Conservation (phyloP, 441 rosid genomes). For the Erodium chrysanthum region DNA sequence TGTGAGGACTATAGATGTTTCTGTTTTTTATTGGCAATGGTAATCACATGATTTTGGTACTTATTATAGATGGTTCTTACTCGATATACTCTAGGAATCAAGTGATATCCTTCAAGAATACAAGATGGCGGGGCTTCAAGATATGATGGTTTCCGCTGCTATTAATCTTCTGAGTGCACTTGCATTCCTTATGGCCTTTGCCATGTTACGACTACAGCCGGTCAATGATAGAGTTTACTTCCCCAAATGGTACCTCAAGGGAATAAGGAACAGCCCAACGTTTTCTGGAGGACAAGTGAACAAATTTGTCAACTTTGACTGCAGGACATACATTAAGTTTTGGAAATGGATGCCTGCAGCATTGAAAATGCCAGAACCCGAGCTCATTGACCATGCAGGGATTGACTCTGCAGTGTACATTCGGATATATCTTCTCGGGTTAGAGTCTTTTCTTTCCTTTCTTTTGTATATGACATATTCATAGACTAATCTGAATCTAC, state of each 20-base stretch:
- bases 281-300: slow-evolving; percentile 42
- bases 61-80: neutral
- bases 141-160: slow-evolving; percentile 80
- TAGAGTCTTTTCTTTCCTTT: slow-evolving; percentile 9
- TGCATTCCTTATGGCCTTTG: slow-evolving; percentile 78
- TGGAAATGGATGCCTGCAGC: slow-evolving; percentile 99
- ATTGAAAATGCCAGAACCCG: slow-evolving; percentile 63
- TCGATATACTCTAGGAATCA: neutral
- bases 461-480: slow-evolving; percentile 15
- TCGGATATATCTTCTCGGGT: slow-evolving; percentile 91
- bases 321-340: slow-evolving; percentile 65
- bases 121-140: slow-evolving; percentile 73
- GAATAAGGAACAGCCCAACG: slow-evolving; percentile 62
- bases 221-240: slow-evolving; percentile 89
- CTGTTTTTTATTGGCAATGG: neutral
- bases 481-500: no score
- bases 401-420: slow-evolving; percentile 88
- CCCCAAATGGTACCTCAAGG: slow-evolving; percentile 72
- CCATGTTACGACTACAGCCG: slow-evolving; percentile 74
- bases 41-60: no score
- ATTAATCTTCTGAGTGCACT: slow-evolving; percentile 65
- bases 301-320: slow-evolving; percentile 70
- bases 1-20: neutral
- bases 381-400: slow-evolving; percentile 81
- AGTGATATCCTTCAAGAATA: neutral